Evolutionary conservation across 805 yeast species (phyloP).

Genomic region (Zygotorulaspora sp.): DNA sequence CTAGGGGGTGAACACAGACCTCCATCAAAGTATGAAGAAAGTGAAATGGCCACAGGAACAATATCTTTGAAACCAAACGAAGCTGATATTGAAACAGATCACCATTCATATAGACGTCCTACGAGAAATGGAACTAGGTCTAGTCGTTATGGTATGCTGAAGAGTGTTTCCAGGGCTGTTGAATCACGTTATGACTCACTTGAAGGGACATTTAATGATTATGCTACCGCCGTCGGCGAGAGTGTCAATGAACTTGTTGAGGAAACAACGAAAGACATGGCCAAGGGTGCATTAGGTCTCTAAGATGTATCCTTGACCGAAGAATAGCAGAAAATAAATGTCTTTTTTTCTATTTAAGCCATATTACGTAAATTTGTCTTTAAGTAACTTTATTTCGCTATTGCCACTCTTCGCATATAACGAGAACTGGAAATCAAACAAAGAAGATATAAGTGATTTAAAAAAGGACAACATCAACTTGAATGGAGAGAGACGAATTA

Average conservation of each 20-base stretch:
- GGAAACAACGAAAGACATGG: conserved; percentile 46
- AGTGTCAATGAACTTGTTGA: conserved; percentile 49
- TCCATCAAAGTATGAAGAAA: conserved; percentile 54
- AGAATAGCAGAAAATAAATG: too few species aligned
- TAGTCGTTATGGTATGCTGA: conserved; percentile 41
- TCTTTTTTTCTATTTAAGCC: too few species aligned
- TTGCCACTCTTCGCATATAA: too few species aligned
- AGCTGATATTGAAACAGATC: conserved; percentile 11
- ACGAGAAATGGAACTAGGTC: conserved; percentile 35
- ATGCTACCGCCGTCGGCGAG: conserved; percentile 52
- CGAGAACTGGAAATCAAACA: too few species aligned
- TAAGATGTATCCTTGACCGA: too few species aligned
- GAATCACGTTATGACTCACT: conserved; percentile 50
- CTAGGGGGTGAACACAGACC: conserved; percentile 76
- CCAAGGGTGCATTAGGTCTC: conserved; percentile 51
- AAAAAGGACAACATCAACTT: neutral
- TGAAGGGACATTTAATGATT: conserved; percentile 53
- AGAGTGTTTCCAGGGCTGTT: conserved; percentile 40
- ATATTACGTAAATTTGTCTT: too few species aligned
- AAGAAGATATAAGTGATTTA: too few species aligned
- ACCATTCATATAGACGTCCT: conserved; percentile 42
- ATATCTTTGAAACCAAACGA: conserved; percentile 27
- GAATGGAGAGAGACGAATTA: conserved; percentile 6
- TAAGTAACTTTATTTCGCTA: too few species aligned
- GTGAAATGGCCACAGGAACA: conserved; percentile 48